A percentile compares a stretch with the other conserved stretches of the same genome.
Evolutionary conservation across 139 green algal species (phyloP).

Genomic region (Auxenochlorella pyrenoidosa): DNA sequence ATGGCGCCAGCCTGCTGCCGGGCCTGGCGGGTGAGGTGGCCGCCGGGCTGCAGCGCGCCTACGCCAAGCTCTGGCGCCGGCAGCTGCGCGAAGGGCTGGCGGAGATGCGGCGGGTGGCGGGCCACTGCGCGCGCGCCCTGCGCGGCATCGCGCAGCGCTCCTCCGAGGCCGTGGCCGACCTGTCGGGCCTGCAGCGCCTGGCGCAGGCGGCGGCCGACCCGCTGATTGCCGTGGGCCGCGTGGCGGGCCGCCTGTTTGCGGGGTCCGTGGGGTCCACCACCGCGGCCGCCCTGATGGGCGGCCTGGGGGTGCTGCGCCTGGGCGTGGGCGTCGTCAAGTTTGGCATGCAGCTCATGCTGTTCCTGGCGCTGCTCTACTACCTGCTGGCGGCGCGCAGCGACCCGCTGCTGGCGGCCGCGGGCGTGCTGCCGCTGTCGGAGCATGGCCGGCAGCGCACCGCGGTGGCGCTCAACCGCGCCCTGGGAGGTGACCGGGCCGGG

Average conservation of each 20-base stretch:
- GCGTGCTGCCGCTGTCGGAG: conserved; percentile 62
- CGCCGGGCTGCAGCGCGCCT: conserved; percentile 41
- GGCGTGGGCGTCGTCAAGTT: conserved; percentile 57
- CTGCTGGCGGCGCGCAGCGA: conserved; percentile 63
- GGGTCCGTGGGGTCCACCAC: conserved; percentile 58
- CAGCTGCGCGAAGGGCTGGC: conserved; percentile 41
- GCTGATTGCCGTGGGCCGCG: conserved; percentile 50
- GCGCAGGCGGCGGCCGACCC: conserved; percentile 46
- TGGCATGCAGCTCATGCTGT: conserved; percentile 58
- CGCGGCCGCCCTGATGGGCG: conserved; percentile 62
- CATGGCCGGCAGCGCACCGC: conserved; percentile 45
- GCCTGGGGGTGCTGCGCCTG: conserved; percentile 61
- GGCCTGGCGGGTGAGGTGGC: conserved; percentile 23
- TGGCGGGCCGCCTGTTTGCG: conserved; percentile 38
- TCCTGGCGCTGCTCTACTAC: conserved; percentile 63
- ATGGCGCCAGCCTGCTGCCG: conserved; percentile 23
- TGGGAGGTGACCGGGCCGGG: conserved; percentile 45
- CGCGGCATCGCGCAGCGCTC: conserved; percentile 8
- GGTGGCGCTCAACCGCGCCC: conserved; percentile 43
- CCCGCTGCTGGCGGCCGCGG: conserved; percentile 54
- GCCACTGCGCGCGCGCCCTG: conserved; percentile 20
- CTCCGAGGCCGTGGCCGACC: conserved; percentile 9
- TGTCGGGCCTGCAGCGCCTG: conserved; percentile 49
- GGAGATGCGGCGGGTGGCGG: conserved; percentile 26
- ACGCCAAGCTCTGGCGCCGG: conserved; percentile 47